Conservation (phyloP, 495 filamentous ascomycete genomes). For the Neurospora tetraspora region DNA sequence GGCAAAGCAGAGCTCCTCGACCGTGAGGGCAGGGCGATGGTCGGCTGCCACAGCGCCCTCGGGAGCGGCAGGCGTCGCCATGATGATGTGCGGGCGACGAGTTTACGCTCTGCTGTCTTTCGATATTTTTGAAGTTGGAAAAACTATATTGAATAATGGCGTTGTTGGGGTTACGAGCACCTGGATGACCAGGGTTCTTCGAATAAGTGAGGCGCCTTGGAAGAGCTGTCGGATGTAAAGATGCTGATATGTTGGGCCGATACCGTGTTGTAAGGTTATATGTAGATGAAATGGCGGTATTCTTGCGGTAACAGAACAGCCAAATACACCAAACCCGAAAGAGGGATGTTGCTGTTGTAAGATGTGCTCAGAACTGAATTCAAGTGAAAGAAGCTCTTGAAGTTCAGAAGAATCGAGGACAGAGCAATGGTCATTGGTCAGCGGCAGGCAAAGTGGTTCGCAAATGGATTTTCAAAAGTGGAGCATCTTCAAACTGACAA, state of each 20-base stretch:
- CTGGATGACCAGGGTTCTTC: background rate
- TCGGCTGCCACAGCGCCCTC: background rate
- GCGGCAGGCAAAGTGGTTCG: background rate
- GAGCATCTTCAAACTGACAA: background rate
- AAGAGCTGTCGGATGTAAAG: background rate
- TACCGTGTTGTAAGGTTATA: background rate
- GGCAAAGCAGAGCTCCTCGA: constrained; percentile 47
- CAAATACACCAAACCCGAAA: background rate
- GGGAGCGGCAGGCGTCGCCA: background rate
- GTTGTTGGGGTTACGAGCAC: background rate
- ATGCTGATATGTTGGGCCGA: background rate
- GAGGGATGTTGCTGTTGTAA: background rate
- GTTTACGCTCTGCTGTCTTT: background rate
- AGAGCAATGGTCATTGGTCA: background rate
- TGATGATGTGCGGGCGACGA: background rate
- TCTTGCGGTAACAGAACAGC: background rate
- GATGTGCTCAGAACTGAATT: background rate
- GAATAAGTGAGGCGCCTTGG: background rate
- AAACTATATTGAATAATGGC: background rate
- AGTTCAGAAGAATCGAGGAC: background rate
- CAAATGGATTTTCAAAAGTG: background rate
- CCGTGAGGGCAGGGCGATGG: constrained; percentile 11
- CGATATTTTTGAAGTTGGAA: background rate
- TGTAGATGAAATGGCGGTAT: background rate
- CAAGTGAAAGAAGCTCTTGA: background rate